phyloP scores from a whole-genome alignment of 2,329 filamentous ascomycete species.

The Colletotrichum gloeosporioides region DNA sequence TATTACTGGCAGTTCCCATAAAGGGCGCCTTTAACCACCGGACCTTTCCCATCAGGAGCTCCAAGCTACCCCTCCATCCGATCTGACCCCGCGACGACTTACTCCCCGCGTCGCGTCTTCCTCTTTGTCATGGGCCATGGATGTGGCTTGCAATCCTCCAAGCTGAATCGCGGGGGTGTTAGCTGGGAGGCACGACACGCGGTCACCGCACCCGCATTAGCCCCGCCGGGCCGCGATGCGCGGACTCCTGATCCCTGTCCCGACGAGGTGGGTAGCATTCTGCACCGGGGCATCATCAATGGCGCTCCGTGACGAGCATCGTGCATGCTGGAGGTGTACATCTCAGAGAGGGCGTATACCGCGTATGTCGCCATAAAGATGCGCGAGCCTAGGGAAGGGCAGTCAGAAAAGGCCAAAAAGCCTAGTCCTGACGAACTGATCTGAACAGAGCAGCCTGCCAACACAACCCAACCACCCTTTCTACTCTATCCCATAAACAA shows the following conservation, averaged over 20 bases:
- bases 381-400: not conserved
- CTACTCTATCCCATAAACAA: not conserved
- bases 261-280: not conserved
- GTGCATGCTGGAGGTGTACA: not conserved
- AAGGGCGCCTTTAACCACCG: not conserved
- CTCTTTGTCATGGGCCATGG: not conserved
- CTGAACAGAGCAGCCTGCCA: not conserved
- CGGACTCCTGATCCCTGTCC: not conserved
- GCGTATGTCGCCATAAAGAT: not conserved
- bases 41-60: not conserved
- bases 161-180: not conserved
- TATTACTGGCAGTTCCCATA: not conserved
- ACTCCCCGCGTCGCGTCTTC: not conserved
- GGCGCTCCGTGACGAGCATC: not conserved
- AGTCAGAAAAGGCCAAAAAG: not conserved
- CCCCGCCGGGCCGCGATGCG: conserved; percentile 8
- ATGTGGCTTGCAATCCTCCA: not conserved
- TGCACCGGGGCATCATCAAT: not conserved
- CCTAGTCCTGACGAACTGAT: not conserved
- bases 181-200: not conserved
- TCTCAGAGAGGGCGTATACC: not conserved
- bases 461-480: not conserved
- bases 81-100: not conserved
- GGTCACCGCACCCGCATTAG: not conserved
- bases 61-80: not conserved